phyloP scores from a whole-genome alignment of 2,329 filamentous ascomycete genomes.

The Diaporthe vaccinii region DNA sequence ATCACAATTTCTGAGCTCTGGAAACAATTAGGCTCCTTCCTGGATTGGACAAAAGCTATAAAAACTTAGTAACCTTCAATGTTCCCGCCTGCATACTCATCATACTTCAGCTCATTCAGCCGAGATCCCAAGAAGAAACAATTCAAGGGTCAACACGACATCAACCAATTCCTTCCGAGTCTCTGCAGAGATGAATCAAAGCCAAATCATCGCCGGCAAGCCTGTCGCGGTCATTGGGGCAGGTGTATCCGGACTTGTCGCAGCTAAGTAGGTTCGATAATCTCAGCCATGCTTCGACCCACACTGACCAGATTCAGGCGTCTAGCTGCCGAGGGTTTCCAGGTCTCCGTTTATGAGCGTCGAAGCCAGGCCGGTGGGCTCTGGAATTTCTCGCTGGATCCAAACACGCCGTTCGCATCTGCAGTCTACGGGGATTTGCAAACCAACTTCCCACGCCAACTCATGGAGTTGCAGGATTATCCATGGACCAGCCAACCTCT shows the following conservation, averaged over 20 bases:
- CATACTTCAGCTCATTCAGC: no score
- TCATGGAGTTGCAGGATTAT: slow-evolving; percentile 33
- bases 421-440: slow-evolving; percentile 15
- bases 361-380: slow-evolving; percentile 16
- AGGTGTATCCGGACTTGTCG: slow-evolving; percentile 22
- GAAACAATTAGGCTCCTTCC: not conserved
- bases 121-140: not conserved
- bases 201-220: not conserved
- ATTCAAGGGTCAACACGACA: not conserved
- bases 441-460: slow-evolving; percentile 31
- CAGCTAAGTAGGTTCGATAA: not conserved
- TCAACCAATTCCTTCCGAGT: no score
- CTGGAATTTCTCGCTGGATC: slow-evolving; percentile 10
- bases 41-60: not conserved
- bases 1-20: not conserved
- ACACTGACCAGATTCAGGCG: not conserved
- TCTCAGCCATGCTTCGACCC: not conserved
- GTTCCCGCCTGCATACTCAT: not conserved
- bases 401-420: not conserved
- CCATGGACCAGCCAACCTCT: not conserved
- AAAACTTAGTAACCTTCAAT: not conserved
- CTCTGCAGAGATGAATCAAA: not conserved
- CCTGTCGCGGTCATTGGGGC: slow-evolving; percentile 21
- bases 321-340: slow-evolving; percentile 10
- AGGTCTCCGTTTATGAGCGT: not conserved